Base-by-base conservation (phyloP, 2,329 filamentous ascomycete genomes). In the Beauveria varroae region DNA sequence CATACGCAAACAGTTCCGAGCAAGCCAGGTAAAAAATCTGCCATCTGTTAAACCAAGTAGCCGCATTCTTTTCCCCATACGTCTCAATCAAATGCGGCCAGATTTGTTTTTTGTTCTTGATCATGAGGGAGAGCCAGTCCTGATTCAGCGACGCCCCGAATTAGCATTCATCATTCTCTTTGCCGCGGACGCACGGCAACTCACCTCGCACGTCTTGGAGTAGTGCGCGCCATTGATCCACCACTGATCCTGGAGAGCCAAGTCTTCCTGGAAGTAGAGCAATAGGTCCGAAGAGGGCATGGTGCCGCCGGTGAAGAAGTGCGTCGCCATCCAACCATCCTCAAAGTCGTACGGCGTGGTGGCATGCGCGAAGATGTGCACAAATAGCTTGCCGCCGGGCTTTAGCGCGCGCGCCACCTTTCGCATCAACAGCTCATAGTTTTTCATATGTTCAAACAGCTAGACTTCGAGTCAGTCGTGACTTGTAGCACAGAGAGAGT, bases 391-490 rank as follows among this genome's bases (percentile, higher is more conserved):
- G 5, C 87, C 87, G 1, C 78, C 77, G 0, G 84, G 81, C 65
- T 82, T 86, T 59, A 90, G 74, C 3, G 85, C 79, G 34, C 79
- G 76, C 3, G 78, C 69, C 18, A 89, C 74, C 71, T 90, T 90
- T 49, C 80, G 79, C 75, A 90, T 82, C 26, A 90, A 79, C 14
- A 84, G 74, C 64, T 86, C 81, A 72, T 90, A 89, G 71, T 90
- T 90, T 71, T 90, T 90, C 86, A 90, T 89, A 72, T 90, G 87
- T 70, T 90, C 87, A 68, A 90, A 89, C 14, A 90, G 78, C 79
- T 89, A 26, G 12, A 6, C 6, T n/a, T 22, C 3, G 5, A 4
- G n/a, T 22, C 2, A 40, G 7, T 16, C 49, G 20, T 52, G 20
- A 52, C n/a, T 37, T 16, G 1, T 22, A 18, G 3, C 7, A 9